Evolutionary conservation across 2,329 filamentous ascomycete genomes (phyloP).

Genomic region (Diaporthe australafricana): DNA sequence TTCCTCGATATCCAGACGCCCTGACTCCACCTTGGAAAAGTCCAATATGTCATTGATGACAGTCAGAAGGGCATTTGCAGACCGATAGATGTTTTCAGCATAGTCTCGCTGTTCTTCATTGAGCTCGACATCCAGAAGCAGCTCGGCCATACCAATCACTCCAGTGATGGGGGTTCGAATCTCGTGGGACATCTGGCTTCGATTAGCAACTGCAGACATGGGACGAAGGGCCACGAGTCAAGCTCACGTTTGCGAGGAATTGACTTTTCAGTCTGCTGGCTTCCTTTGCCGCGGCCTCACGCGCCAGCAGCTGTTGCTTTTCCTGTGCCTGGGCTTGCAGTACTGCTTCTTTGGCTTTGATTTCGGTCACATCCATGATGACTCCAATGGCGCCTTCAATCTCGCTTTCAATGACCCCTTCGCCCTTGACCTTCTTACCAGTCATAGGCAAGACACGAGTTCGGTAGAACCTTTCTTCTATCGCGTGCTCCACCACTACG

Average conservation of each 20-base stretch:
- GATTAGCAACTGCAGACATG: conserved; percentile 28
- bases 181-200: conserved; percentile 74
- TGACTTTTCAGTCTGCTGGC: conserved; percentile 84
- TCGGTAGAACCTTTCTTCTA: conserved; percentile 74
- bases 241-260: conserved; percentile 74
- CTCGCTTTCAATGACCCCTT: conserved; percentile 60
- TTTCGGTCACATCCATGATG: conserved; percentile 83
- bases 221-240: too few relatives aligned
- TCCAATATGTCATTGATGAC: conserved; percentile 77
- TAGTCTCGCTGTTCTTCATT: conserved; percentile 66
- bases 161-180: conserved; percentile 75
- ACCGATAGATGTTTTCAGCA: conserved; percentile 68
- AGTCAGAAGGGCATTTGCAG: conserved; percentile 67
- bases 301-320: conserved; percentile 77
- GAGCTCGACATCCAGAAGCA: conserved; percentile 66
- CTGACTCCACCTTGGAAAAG: conserved; percentile 71
- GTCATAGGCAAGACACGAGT: conserved; percentile 77
- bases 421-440: conserved; percentile 62
- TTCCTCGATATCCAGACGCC: conserved; percentile 65
- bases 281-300: conserved; percentile 83
- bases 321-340: conserved; percentile 74
- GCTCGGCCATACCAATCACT: conserved; percentile 65
- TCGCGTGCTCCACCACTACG: conserved; percentile 73
- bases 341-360: conserved; percentile 73
- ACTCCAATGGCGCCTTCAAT: conserved; percentile 83